Evolutionary conservation across 2,329 filamentous ascomycete genomes (phyloP), one percentile per base, ranked within the genome.

Genomic region (Trichothecium sympodiale): DNA sequence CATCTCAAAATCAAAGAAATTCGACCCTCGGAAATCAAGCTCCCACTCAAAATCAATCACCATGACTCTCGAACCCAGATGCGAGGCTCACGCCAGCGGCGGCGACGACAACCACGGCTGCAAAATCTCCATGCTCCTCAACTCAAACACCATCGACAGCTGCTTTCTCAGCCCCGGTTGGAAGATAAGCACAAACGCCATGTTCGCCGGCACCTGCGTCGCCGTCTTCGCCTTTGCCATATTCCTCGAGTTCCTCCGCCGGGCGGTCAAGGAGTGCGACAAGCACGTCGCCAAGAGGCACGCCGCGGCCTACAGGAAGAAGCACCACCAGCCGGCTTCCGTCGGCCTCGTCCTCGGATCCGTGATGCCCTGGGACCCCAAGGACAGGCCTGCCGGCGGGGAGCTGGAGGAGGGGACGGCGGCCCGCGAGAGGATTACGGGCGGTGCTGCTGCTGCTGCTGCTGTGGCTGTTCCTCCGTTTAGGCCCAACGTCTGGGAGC

Each of bases 141-240:
- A 86, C 56, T 84, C 80, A 79, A 67, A 82, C 54, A 80, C 77
- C 3, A 62, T 83, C 51, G 76, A 82, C 52, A 59, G 77, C 15
- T 85, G 74, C 58, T 89, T 91, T 67, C 69, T 91, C 50, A 61
- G 80, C 17, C 47, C 53, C 8, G 65, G 68, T 16, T 91, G 84
- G 83, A 77, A 77, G 50, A 71, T 89, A 54, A 77, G 62, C 13
- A 80, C 77, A 17, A 60, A 56, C 3, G 77, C 71, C 54, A 80
- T 80, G 69, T 89, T 93, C 52, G 83, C 80, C 33, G 83, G 80
- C 16, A 82, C 78, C 35, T 91, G 84, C 60, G 79, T 93, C 50
- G 83, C 81, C 41, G 77, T 86, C 26, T 65, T 86, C 41, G 61
- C 80, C n/a, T 74, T 93, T 36, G 80, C 83, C 46, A 68, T 89